Conservation (phyloP, 2,329 filamentous ascomycete genomes). For the Ophiocordyceps camponoti-floridani region DNA sequence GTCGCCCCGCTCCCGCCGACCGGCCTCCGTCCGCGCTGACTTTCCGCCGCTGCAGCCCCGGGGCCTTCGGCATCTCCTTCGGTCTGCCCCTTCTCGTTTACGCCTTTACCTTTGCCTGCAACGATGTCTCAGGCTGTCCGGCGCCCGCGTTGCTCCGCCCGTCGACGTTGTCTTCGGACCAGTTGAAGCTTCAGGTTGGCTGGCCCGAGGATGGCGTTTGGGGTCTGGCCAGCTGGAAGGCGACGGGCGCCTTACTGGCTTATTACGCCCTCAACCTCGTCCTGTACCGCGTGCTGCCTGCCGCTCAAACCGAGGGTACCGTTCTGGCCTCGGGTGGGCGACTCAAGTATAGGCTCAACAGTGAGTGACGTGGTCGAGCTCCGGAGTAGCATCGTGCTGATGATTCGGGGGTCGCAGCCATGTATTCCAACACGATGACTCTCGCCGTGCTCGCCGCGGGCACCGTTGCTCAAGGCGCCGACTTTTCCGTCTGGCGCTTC, state of each 20-base stretch:
- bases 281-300: slow-evolving; percentile 63
- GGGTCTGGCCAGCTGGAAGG: slow-evolving; percentile 53
- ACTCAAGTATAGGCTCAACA: slow-evolving; percentile 69
- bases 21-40: neutral
- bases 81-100: slow-evolving; percentile 67
- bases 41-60: slow-evolving; percentile 35
- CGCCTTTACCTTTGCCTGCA: slow-evolving; percentile 69
- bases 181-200: slow-evolving; percentile 62
- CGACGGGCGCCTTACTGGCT: slow-evolving; percentile 49
- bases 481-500: slow-evolving; percentile 82
- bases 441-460: slow-evolving; percentile 55
- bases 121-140: slow-evolving; percentile 83
- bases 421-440: slow-evolving; percentile 57
- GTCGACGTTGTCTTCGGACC: slow-evolving; percentile 49
- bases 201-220: slow-evolving; percentile 58
- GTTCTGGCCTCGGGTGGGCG: slow-evolving; percentile 52
- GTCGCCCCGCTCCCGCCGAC: slow-evolving; percentile 5
- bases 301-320: slow-evolving; percentile 50
- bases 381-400: neutral
- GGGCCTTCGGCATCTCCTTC: slow-evolving; percentile 61
- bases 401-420: slow-evolving; percentile 32
- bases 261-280: slow-evolving; percentile 66
- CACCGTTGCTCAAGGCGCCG: slow-evolving; percentile 57
- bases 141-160: slow-evolving; percentile 64
- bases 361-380: slow-evolving; percentile 21